Evolutionary conservation across 1,139 yeast species (phyloP).

Genomic region (Debaryomyces subglobosus): DNA sequence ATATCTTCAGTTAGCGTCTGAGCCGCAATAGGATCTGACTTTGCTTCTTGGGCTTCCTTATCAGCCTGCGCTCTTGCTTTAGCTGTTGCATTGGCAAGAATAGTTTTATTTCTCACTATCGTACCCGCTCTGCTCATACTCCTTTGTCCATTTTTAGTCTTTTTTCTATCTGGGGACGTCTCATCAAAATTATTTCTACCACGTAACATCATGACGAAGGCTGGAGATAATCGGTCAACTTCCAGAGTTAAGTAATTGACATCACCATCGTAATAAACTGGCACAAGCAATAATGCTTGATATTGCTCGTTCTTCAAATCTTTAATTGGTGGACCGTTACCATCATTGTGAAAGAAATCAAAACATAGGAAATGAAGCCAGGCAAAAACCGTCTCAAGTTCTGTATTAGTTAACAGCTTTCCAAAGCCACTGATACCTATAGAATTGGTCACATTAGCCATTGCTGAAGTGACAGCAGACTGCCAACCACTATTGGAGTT

Average conservation of each 20-base stretch:
- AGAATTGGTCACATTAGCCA: slow-evolving; percentile 50
- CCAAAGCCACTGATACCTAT: slow-evolving; percentile 54
- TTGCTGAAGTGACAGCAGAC: slow-evolving; percentile 50
- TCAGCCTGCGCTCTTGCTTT: slow-evolving; percentile 58
- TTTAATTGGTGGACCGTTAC: slow-evolving; percentile 78
- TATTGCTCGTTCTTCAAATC: slow-evolving; percentile 65
- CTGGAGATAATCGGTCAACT: slow-evolving; percentile 60
- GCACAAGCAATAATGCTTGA: slow-evolving; percentile 65
- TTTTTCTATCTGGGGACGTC: neutral
- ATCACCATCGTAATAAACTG: slow-evolving; percentile 68
- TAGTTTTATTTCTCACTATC: slow-evolving; percentile 65
- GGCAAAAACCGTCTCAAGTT: slow-evolving; percentile 68
- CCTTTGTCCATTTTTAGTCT: slow-evolving; percentile 12
- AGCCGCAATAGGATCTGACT: slow-evolving; percentile 57
- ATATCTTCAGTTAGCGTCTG: slow-evolving; percentile 67
- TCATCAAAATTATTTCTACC: slow-evolving; percentile 43
- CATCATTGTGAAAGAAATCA: slow-evolving; percentile 79
- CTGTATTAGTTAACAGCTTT: slow-evolving; percentile 58
- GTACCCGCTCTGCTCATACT: slow-evolving; percentile 52
- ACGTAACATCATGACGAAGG: slow-evolving; percentile 50
- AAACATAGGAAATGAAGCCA: slow-evolving; percentile 71
- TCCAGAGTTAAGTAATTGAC: slow-evolving; percentile 55
- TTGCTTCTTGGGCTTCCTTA: slow-evolving; percentile 53
- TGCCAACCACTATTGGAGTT: slow-evolving; percentile 40
- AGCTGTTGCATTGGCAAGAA: slow-evolving; percentile 73